Percentiles rank a stretch among this genome's conserved stretches.
These are phyloP conservation scores for Eruca vesicaria DNA, from an alignment of 441 rosid species.

Conservation along the genomic window DNA sequence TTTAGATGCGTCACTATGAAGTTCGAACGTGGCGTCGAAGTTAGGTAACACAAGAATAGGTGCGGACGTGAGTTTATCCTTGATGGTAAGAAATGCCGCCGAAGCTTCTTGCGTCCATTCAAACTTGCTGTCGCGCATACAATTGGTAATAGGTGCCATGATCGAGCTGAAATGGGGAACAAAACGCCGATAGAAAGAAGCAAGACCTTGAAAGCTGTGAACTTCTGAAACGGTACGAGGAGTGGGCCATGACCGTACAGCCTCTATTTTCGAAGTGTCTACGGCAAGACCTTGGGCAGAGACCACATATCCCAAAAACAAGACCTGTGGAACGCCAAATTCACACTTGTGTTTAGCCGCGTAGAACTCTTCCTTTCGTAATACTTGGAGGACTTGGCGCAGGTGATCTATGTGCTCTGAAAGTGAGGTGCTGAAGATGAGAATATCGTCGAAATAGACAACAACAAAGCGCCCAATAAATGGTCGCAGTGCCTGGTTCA, in stretches of 20 bases:
- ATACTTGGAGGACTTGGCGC: neutral
- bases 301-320: neutral
- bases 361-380: neutral
- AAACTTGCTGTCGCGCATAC: neutral
- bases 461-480: neutral
- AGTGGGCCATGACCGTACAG: neutral
- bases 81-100: neutral
- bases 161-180: neutral
- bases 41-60: neutral
- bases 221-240: neutral
- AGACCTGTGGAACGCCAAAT: neutral
- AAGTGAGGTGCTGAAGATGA: neutral
- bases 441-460: neutral
- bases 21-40: neutral
- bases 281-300: neutral
- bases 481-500: neutral
- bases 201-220: neutral
- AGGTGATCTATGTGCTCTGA: neutral
- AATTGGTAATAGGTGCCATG: neutral
- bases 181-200: neutral
- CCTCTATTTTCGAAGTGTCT: neutral
- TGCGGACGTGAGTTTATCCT: neutral
- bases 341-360: neutral
- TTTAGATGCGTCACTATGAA: neutral
- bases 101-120: neutral